Evolutionary conservation across 2,329 filamentous ascomycete species (phyloP), one percentile per base, ranked within the genome.

Genomic region (Colletotrichum brevisporum): DNA sequence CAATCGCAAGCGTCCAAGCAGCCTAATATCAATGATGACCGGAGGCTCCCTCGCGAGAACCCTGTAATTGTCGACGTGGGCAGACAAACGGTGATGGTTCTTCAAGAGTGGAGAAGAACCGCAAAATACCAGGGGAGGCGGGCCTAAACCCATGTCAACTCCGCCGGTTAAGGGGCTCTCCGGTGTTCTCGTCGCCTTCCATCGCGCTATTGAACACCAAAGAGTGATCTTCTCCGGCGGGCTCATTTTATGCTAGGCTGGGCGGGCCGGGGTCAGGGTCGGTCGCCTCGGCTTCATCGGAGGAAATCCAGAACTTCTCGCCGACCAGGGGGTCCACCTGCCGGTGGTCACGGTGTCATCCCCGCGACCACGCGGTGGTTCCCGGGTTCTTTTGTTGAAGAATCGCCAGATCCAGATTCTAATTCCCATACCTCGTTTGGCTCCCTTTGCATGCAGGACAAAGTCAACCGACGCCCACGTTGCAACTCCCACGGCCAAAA

Each of bases 1-100:
- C 31, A 50, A 15, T 43, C 10, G 47, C n/a, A 51, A 39, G 41
- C 48, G 45, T 55, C 56, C 50, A 62, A 43, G 58, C 48, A 47
- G 55, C 15, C 51, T 66, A 56, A 66, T 66, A 54, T 66, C 50
- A 52, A 51, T 9, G 21, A 31, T 26, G 63, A 55, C 43, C 63
- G 50, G 54, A 36, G 26, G 56, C 43, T 31, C 41, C 39, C 52
- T 45, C n/a, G 24, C 45, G 39, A 47, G 39, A 54, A 18, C 24
- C 59, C 41, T 27, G 47, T 24, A 36, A 47, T n/a, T 13, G 26
- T 55, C 47, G 50, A 47, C 47, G 50, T 62, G 59, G 50, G 59
- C 50, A 54, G 63, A 43, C 50, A 61, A 56, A 61, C 21, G 36
- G 56, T 27, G 56, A 48, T 50, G 50, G 56, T 50, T 61, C 57